phyloP scores from a whole-genome alignment of 1,284 basidiomycete genomes.

The Inonotus obliquus region DNA sequence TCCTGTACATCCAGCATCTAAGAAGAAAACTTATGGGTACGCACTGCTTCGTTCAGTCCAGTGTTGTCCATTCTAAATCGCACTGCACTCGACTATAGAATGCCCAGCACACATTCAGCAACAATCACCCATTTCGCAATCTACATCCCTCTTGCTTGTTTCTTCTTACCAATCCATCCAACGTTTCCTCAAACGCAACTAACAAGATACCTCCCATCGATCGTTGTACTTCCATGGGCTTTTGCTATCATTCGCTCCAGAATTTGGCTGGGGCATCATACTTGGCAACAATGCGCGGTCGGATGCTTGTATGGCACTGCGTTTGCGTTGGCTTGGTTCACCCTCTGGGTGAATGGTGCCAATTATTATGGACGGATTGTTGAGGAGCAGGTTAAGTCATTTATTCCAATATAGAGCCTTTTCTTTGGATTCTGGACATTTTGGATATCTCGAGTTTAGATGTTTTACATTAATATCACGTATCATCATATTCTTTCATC shows the following conservation, averaged over 20 bases:
- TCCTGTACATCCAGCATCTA: conserved; percentile 41
- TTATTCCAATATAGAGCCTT: not conserved
- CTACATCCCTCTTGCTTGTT: conserved; percentile 60
- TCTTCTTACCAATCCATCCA: conserved; percentile 48
- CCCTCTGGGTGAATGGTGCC: conserved; percentile 41
- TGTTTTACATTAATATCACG: not conserved
- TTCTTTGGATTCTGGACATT: not conserved
- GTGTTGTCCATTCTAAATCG: not conserved
- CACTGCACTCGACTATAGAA: conserved; percentile 34
- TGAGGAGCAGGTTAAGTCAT: not conserved
- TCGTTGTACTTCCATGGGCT: conserved; percentile 52
- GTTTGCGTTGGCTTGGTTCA: conserved; percentile 59
- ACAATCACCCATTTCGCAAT: conserved; percentile 66
- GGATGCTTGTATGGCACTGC: conserved; percentile 57
- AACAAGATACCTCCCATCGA: conserved; percentile 36
- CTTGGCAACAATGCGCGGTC: conserved; percentile 65
- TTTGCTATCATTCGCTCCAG: conserved; percentile 58
- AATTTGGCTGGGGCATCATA: conserved; percentile 81
- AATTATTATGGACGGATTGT: conserved; percentile 8
- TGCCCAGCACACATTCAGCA: conserved; percentile 88
- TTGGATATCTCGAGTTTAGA: not conserved
- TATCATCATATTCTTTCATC: not conserved
- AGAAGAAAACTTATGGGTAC: conserved; percentile 63
- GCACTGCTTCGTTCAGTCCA: conserved; percentile 20
- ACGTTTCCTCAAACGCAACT: conserved; percentile 33